phyloP scores from a whole-genome alignment of 192 early-diverging fungal species.

The Coemansia guatemalensis region DNA sequence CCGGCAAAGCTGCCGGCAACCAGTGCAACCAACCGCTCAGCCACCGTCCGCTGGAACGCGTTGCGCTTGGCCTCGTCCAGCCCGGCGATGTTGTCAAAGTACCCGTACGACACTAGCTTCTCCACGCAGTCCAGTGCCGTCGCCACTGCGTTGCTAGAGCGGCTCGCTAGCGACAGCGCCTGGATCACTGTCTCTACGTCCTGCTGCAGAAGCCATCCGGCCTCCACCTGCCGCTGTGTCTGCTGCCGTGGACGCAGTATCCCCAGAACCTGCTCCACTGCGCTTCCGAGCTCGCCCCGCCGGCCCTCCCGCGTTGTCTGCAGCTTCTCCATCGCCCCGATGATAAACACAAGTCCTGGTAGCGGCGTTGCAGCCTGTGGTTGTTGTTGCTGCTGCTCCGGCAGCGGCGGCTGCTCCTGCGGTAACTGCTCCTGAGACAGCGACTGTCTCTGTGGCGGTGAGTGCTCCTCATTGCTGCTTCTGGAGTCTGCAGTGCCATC shows the following conservation, averaged over 20 bases:
- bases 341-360: constrained; percentile 60
- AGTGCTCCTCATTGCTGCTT: constrained; percentile 3
- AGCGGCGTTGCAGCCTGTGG: constrained; percentile 10
- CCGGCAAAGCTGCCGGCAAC: constrained; percentile 79
- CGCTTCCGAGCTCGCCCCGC: constrained; percentile 51
- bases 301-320: constrained; percentile 56
- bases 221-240: constrained; percentile 7
- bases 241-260: constrained; percentile 19
- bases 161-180: constrained; percentile 73
- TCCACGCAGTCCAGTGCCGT: constrained; percentile 81
- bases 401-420: neutral
- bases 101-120: constrained; percentile 70
- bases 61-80: constrained; percentile 17
- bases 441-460: too few relatives aligned
- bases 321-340: constrained; percentile 65
- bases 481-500: neutral
- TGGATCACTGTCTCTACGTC: constrained; percentile 57
- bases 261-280: constrained; percentile 50
- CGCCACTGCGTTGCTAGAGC: constrained; percentile 57
- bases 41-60: constrained; percentile 9
- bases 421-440: neutral
- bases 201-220: constrained; percentile 15
- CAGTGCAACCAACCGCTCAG: constrained; percentile 62
- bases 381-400: neutral
- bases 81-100: constrained; percentile 49